These are phyloP conservation scores for Tranzscheliella williamsii DNA, from an alignment of 1,284 basidiomycete genomes.

Conservation along the genomic window DNA sequence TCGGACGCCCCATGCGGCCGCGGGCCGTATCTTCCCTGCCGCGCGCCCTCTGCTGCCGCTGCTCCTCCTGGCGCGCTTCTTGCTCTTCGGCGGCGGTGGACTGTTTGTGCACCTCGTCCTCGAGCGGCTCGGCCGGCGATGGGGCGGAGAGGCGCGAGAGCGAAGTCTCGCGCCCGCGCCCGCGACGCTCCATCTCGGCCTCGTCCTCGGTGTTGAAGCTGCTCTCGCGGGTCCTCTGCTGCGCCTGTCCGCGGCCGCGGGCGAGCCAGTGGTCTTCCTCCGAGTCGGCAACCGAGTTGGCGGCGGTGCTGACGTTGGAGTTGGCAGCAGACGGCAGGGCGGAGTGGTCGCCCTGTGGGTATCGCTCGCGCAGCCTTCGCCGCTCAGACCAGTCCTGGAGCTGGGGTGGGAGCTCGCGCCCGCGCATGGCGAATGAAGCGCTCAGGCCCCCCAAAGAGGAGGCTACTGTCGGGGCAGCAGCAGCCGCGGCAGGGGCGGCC, in stretches of 20 bases:
- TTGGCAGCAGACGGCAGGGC: constrained; percentile 46
- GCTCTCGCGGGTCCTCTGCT: constrained; percentile 11
- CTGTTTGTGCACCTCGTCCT: background rate
- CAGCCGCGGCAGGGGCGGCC: constrained; percentile 1
- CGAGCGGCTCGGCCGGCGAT: background rate
- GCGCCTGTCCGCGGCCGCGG: background rate
- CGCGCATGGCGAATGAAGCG: constrained; percentile 53
- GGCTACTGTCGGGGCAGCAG: constrained; percentile 7
- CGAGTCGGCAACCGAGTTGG: constrained; percentile 29
- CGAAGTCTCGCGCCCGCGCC: constrained; percentile 22
- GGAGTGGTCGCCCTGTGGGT: constrained; percentile 51
- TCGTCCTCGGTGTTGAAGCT: constrained; percentile 24
- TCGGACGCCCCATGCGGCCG: constrained; percentile 5
- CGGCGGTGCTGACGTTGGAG: constrained; percentile 32
- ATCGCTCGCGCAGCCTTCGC: constrained; percentile 47
- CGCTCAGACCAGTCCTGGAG: constrained; percentile 54
- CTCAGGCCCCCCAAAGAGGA: constrained; percentile 39
- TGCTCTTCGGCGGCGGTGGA: too few relatives aligned
- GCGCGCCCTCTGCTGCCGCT: background rate
- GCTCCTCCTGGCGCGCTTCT: background rate
- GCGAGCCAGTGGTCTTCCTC: constrained; percentile 8
- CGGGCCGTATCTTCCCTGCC: constrained; percentile 11
- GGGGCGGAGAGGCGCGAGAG: constrained; percentile 5
- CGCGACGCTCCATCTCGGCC: constrained; percentile 24
- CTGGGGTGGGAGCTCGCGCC: constrained; percentile 39